Conservation (phyloP, 2,329 filamentous ascomycete genomes). For the Aureobasidium sp. region DNA sequence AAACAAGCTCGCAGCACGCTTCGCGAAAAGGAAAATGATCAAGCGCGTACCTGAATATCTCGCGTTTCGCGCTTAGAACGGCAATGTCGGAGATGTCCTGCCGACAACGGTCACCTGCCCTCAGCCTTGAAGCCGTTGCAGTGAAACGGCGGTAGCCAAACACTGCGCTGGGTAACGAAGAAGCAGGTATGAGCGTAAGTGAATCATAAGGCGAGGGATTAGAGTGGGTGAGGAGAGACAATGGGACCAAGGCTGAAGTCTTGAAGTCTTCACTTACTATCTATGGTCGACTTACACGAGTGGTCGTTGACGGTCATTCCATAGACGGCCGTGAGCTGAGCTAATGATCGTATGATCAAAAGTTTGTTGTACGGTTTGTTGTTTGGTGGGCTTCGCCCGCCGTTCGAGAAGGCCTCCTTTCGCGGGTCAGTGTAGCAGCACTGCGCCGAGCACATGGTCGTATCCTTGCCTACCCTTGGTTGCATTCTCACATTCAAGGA, state of each 20-base stretch:
- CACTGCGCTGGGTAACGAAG: not conserved
- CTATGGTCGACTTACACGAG: too few species aligned
- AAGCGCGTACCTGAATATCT: not conserved
- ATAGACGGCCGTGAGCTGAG: too few species aligned
- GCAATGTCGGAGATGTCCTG: not conserved
- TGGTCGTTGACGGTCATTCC: not conserved
- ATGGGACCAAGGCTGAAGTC: not conserved
- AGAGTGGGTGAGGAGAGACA: not conserved
- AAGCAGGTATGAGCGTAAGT: not conserved
- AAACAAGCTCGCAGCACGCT: too few species aligned
- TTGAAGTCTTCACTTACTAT: not conserved
- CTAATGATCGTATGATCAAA: not conserved
- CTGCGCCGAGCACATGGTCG: not conserved
- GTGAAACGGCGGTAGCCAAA: not conserved
- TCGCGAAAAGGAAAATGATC: not conserved
- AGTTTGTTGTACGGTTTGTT: not conserved
- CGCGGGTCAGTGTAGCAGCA: not conserved
- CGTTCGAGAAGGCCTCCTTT: not conserved
- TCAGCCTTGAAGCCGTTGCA: not conserved
- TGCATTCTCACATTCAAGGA: not conserved
- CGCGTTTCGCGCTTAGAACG: not conserved
- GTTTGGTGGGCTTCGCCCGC: not conserved
- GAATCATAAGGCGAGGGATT: not conserved
- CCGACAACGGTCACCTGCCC: not conserved
- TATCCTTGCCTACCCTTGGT: too few species aligned